Evolutionary conservation across 371 early-diverging fungal species (phyloP), one percentile per base, ranked within the genome.

Genomic region (Rhizopus delemar): DNA sequence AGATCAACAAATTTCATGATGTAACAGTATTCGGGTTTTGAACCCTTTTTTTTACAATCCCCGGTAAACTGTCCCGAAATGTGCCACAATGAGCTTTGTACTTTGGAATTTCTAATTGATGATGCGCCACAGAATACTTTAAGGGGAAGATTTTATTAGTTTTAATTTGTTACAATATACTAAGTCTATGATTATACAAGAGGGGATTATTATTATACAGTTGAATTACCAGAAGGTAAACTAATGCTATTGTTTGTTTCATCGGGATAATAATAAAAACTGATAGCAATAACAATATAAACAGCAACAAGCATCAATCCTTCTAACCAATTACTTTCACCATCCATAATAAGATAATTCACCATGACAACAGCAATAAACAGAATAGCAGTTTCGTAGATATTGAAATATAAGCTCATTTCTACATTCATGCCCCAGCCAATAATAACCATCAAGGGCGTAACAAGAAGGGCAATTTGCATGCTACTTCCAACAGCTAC

Each of bases 401-500:
- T 78, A 49, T 86, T 81, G 56, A 96, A 95, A 63, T 78, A 84
- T 32, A 96, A 72, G 15, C 86, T 87, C 85, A 95, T 84, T 0
- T 84, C 84, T 49, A 86, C 77, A 54, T 75, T 63, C 59, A 94
- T 87, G 53, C 87, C 83, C 96, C 97, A 96, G 0, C 95, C 95
- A 16, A 91, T 73, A 41, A 95, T 80, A 49, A 94, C 94, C 67
- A 91, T 77, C 36, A 95, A 62, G 4, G 96, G 97, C 13, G 91
- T 90, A 3, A 94, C 93, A 32, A 94, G 78, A 15, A 96, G 78
- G 1, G 94, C 91, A 54, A 96, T 93, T 70, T 96, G 95, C 85
- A 93, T 90, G 48, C 87, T 87, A n/a, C 91, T 91, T 2, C 95
- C 95, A 9, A 95, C 77, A 13, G 96, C 93, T 16, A 95, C 88